Evolutionary conservation across 345 rosid species (phyloP), one percentile per base, ranked within the genome.

Genomic region (Hibiscus trionum): DNA sequence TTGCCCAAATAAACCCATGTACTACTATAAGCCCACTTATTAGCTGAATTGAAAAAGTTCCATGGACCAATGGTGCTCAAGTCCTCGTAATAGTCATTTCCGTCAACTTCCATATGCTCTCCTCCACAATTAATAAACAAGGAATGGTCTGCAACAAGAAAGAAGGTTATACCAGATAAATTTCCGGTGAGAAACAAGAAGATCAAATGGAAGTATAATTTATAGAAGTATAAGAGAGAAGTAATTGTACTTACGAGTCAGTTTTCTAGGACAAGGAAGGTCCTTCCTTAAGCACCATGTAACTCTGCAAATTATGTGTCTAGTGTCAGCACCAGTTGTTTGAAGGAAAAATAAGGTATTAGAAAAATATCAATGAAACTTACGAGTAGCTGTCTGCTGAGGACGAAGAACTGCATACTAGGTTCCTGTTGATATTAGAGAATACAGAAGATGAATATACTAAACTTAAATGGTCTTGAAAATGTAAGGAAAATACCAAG

Each of bases 81-180:
- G 80, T 95, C 97, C 4, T 80, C 97, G 55, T 44, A 77, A 74
- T 86, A 95, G 1, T 9, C 59, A 46, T 87, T 71, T 46, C 78
- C 78, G 11, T 49, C 83, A 27, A 77, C 16, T 10, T 4, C 1
- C 11, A 60, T 15, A 7, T 1, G 1, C 11, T 2, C 19, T 61
- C 99, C 97, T 63, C 97, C 97, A 59, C 97, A 88, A 65, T 95
- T 90, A 46, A 92, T 92, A 69, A 86, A 92, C 78, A 92, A 77
- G 29, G 91, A 86, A 81, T 82, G 78, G 10, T 81, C 99, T 92
- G 87, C 58, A 33, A 75, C 6, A 19, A 11, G 62, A 35, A 59
- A 47, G 12, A 64, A 52, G 4, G 15, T 26, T 31, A 44, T 61
- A 47, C 29, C 2, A 3, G 37, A 59, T 4, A 60, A 49, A 35